Percentiles rank a stretch among this genome's conserved stretches.
Conservation (phyloP, 179 eudicot genomes). For the Beta macrorhiza region DNA sequence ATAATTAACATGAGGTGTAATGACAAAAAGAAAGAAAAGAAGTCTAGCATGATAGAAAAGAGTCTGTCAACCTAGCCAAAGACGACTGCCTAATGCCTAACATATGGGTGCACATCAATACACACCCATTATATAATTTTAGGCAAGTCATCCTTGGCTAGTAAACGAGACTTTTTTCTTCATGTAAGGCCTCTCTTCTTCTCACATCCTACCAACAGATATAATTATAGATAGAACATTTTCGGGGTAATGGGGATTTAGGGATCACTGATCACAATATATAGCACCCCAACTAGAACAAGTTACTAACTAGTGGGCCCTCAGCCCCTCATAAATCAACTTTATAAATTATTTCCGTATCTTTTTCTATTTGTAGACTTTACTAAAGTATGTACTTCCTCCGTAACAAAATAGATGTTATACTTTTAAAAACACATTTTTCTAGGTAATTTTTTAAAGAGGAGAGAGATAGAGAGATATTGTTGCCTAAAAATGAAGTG, state of each 20-base stretch:
- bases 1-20: no score
- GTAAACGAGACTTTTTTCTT: slow-evolving; percentile 38
- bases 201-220: no score
- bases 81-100: slow-evolving; percentile 4
- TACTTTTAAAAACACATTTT: no score
- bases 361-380: background rate
- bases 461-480: no score
- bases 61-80: slow-evolving; percentile 6
- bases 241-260: background rate
- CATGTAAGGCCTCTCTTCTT: slow-evolving; percentile 42
- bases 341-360: background rate
- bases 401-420: no score
- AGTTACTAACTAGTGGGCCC: background rate
- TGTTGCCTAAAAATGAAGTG: no score
- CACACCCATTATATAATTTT: no score
- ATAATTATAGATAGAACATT: no score
- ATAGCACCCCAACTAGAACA: background rate
- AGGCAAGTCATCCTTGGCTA: slow-evolving; percentile 74
- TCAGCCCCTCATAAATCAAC: background rate
- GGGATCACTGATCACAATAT: background rate
- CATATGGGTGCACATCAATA: no score
- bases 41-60: slow-evolving; percentile 12
- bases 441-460: no score
- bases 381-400: background rate
- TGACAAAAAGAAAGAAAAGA: background rate